Evolutionary conservation across 768 basidiomycete species (phyloP), one percentile per base, ranked within the genome.

Genomic region (Tylopilus sp.): DNA sequence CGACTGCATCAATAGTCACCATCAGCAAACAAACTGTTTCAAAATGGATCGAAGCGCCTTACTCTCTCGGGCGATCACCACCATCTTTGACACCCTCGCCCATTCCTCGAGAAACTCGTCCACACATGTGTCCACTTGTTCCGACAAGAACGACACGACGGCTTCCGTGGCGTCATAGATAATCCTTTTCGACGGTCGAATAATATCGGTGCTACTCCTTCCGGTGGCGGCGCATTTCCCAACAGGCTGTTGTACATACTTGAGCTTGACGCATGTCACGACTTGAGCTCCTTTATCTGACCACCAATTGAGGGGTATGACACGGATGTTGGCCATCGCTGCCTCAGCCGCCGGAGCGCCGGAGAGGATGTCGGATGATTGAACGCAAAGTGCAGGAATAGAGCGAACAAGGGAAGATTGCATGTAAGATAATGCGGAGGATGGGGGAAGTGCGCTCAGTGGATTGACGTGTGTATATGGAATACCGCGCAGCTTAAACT

Each of bases 241-340:
- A 59, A 90, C 79, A 0, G 90, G 86, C 58, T 91, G 88, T 61
- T 91, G 90, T 26, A 91, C 89, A 58, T 92, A 91, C 70, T 91
- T 91, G 26, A 95, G 75, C 65, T 92, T 93, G 33, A 95, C 91
- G 57, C 88, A 91, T 0, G 91, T 95, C 20, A 94, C 84, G 13
- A 94, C 89, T 78, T 89, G 57, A 3, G 85, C 86, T 54, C 81
- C 83, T 56, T 82, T 82, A 43, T 86, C 82, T 4, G 85, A 86
- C 93, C 93, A 95, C 93, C 93, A 95, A 55, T 91, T 86, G 15
- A 91, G 74, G 8, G 91, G 88, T 56, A 91, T 86, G 44, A 95
- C 87, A 35, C 86, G 85, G 46, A 95, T 91, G 62, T 91, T 92
- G 7, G 91, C 85, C 89, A 93, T 91, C 5, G 92, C 92, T 4